phyloP scores from a whole-genome alignment of 192 early-diverging fungal genomes.

The Coemansia sp. region DNA sequence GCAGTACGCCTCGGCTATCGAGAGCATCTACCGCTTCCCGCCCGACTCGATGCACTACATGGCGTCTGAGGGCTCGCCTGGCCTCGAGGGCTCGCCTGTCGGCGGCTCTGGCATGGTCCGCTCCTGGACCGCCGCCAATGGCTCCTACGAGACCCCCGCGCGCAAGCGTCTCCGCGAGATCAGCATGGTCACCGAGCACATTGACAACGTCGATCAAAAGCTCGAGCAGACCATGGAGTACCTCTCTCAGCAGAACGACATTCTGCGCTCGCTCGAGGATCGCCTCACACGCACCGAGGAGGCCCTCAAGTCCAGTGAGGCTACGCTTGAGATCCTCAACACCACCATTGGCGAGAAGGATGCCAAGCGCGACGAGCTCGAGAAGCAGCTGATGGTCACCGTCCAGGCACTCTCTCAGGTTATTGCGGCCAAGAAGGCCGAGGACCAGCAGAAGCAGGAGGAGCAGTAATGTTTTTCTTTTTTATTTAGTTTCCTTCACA shows the following conservation, averaged over 20 bases:
- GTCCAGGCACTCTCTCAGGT: constrained; percentile 50
- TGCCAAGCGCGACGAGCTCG: constrained; percentile 49
- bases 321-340: constrained; percentile 40
- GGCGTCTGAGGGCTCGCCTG: constrained; percentile 32
- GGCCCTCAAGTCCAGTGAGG: constrained; percentile 44
- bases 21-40: constrained; percentile 52
- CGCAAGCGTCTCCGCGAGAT: constrained; percentile 52
- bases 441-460: constrained; percentile 19
- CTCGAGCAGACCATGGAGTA: constrained; percentile 46
- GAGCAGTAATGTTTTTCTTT: not conserved
- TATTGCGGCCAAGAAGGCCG: constrained; percentile 46
- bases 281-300: constrained; percentile 46
- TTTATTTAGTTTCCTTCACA: not conserved
- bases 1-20: constrained; percentile 48
- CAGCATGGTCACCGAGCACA: constrained; percentile 32
- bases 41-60: constrained; percentile 42
- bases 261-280: constrained; percentile 40
- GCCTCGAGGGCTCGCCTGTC: constrained; percentile 20
- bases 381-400: constrained; percentile 52
- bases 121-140: constrained; percentile 52
- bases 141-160: constrained; percentile 47
- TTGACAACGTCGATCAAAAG: constrained; percentile 46
- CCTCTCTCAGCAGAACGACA: constrained; percentile 45
- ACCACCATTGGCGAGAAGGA: constrained; percentile 44
- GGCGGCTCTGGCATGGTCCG: constrained; percentile 16